phyloP scores from a whole-genome alignment of 148 eudicot genomes.

The Linanthus parryae region DNA sequence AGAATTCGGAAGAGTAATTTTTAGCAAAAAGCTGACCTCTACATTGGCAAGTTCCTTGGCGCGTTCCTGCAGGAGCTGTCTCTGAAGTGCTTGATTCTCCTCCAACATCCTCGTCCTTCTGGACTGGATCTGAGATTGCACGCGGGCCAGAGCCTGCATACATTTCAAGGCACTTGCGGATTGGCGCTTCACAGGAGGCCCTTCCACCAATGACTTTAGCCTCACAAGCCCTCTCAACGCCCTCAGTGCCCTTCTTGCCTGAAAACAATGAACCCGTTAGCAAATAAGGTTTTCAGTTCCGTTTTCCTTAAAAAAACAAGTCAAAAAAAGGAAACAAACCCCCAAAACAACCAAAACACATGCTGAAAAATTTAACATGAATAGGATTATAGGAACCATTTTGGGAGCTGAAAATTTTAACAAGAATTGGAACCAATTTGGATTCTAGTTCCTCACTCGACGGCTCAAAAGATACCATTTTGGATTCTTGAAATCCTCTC shows the following conservation, averaged over 20 bases:
- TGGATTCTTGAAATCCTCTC: too few species aligned
- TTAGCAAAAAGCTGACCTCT: slow-evolving; percentile 30
- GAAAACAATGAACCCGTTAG: background rate
- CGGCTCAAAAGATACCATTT: too few species aligned
- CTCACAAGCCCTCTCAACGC: slow-evolving; percentile 74
- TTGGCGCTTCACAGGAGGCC: slow-evolving; percentile 58
- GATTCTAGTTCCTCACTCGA: too few species aligned
- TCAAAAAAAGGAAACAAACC: background rate
- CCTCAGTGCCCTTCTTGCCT: slow-evolving; percentile 77
- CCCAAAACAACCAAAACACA: background rate
- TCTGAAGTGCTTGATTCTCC: slow-evolving; percentile 71
- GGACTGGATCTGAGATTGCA: slow-evolving; percentile 67
- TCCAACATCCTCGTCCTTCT: slow-evolving; percentile 71
- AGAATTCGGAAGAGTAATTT: background rate
- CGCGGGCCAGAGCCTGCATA: slow-evolving; percentile 81
- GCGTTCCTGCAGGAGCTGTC: slow-evolving; percentile 62
- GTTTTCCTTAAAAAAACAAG: background rate
- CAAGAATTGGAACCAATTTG: too few species aligned
- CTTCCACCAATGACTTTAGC: slow-evolving; percentile 59
- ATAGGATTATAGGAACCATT: too few species aligned
- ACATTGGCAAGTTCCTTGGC: slow-evolving; percentile 60
- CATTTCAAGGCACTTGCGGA: slow-evolving; percentile 64
- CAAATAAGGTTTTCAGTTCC: background rate
- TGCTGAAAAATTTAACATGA: background rate
- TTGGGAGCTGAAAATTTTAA: too few species aligned